phyloP scores from a whole-genome alignment of 2,329 filamentous ascomycete genomes.

The Venturia oleaginea region DNA sequence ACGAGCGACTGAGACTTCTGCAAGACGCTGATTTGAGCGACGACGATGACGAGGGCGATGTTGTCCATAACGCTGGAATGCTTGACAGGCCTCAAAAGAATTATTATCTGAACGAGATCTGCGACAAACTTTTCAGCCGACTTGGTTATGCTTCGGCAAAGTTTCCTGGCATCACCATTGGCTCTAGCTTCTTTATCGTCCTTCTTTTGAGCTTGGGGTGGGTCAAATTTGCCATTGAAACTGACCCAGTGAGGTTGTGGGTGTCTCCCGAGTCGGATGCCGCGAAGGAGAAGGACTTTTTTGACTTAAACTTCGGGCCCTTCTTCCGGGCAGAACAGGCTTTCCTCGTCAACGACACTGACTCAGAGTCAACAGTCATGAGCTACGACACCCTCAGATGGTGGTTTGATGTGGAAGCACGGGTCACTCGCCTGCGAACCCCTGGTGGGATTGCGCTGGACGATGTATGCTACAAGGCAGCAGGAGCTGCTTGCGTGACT shows the following conservation, averaged over 20 bases:
- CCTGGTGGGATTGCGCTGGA: slow-evolving; percentile 59
- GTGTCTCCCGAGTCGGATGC: slow-evolving; percentile 90
- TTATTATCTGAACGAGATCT: slow-evolving; percentile 76
- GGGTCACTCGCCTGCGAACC: slow-evolving; percentile 64
- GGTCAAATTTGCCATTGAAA: slow-evolving; percentile 82
- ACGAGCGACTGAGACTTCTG: slow-evolving; percentile 74
- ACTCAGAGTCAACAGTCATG: slow-evolving; percentile 63
- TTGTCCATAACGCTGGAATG: slow-evolving; percentile 66
- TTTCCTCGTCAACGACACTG: slow-evolving; percentile 84
- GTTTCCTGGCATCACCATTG: slow-evolving; percentile 78
- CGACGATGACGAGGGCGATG: slow-evolving; percentile 86
- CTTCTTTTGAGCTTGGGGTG: slow-evolving; percentile 75
- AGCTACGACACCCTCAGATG: slow-evolving; percentile 81
- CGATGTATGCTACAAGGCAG: slow-evolving; percentile 91
- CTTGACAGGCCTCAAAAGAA: slow-evolving; percentile 68
- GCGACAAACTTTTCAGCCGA: slow-evolving; percentile 69
- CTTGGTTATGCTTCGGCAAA: slow-evolving; percentile 73
- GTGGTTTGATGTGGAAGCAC: slow-evolving; percentile 88
- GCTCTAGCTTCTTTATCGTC: slow-evolving; percentile 64
- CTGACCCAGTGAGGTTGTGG: slow-evolving; percentile 85
- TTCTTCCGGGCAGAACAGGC: slow-evolving; percentile 92
- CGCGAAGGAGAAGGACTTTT: slow-evolving; percentile 87
- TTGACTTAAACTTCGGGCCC: slow-evolving; percentile 85
- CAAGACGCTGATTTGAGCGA: slow-evolving; percentile 79
- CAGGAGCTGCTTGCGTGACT: slow-evolving; percentile 78